Evolutionary conservation across 345 rosid species (phyloP), one percentile per base, ranked within the genome.

Genomic region (Aquilaria malaccensis): DNA sequence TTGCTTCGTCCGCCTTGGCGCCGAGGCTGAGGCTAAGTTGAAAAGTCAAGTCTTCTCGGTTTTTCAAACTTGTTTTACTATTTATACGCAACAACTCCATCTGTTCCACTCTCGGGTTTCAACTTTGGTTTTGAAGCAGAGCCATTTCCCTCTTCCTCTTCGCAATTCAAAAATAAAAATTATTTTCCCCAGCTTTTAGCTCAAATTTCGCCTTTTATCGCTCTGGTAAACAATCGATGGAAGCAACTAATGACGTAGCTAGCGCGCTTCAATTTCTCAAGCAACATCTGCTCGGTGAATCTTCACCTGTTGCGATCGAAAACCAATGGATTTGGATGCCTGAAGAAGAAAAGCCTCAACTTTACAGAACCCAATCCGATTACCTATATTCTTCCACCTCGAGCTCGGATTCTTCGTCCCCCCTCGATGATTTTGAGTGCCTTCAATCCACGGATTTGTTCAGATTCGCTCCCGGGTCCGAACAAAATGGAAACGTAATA

Each of bases 211-310:
- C 7, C 43, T 4, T 37, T 37, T 37, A 37, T 37, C 43, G 5
- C 5, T 37, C 43, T 37, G 43, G 43, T 7, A 9, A 37, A 37
- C 7, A 37, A 37, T 37, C 43, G 9, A 83, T 82, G 89, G 79
- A 78, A 0, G 59, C 75, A 0, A 72, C 73, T 30, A 56, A 30
- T 32, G 83, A 77, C 53, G 77, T 68, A 11, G 69, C 80, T 0
- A 49, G 45, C 13, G 69, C 84, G 45, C 84, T 91, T 45, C 76
- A 57, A 67, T 57, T 72, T 58, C 83, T 91, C 60, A 41, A 83
- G 67, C 80, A 72, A 9, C 80, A 81, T 59, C 78, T 91, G 33
- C 75, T 91, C 29, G 84, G 65, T 45, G 96, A 86, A 13, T 5
- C 30, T 10, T 76, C 88, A 33, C 88, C 88, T 0, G 0, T 70